Evolutionary conservation across 805 yeast genomes (phyloP), one percentile per base, ranked within the genome.

Genomic region (Yarrowia yakushimensis): DNA sequence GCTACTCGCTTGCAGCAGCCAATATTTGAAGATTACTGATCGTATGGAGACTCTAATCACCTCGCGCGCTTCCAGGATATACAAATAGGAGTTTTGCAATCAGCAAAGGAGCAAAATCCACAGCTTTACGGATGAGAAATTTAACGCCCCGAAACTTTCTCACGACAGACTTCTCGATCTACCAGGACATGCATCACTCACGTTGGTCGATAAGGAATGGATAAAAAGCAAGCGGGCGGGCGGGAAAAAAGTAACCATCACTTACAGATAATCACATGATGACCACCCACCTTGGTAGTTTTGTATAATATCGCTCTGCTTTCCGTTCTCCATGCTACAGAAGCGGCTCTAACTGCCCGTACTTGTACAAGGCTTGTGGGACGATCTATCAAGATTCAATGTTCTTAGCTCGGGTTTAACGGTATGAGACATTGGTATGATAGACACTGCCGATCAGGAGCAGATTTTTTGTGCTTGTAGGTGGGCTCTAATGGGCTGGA

Each of bases 141-240:
- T 43, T 43, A 12, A 8, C 25, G 27, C 45, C 9, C 18, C 45
- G 15, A 30, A 23, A 22, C 27, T 41, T 41, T 41, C 25, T n/a
- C 46, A 41, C 3, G 20, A 20, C 20, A 42, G 17, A 45, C 36
- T 33, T 45, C 52, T 36, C 30, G 52, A 45, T 45, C 52, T 30
- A 30, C n/a, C n/a, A n/a, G n/a, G n/a, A n/a, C 52, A 45, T 43
- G 36, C 52, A 30, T 43, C 36, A 13, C 27, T 30, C 27, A 45
- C 36, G 52, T 28, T 30, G 15, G 52, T 45, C 25, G 52, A 45
- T 45, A 45, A 45, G 52, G 52, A 45, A 45, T 45, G 52, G 36
- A 45, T 11, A 45, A 45, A 45, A 45, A 45, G 36, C 36, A 28
- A 45, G 18, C 13, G 18, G 3, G 33, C 3, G 9, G 30, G 22